Evolutionary conservation across 768 basidiomycete species (phyloP), one percentile per base, ranked within the genome.

Genomic region (Fomitopsis serialis): DNA sequence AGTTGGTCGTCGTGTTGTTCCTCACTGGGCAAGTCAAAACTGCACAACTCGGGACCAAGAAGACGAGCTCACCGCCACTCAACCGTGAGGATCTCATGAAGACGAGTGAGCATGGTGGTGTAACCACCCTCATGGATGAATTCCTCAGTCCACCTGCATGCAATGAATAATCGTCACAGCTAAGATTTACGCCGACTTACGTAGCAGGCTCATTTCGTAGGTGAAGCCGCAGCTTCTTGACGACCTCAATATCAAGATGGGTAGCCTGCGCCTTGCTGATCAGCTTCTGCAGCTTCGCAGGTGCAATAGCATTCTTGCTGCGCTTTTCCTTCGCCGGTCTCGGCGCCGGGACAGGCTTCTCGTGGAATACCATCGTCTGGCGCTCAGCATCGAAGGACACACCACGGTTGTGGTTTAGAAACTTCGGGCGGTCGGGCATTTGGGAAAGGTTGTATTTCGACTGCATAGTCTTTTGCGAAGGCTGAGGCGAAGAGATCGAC

Each of bases 1-100:
- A 97, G 77, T 66, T 97, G 87, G 64, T 98, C 97, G 63, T 97
- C 97, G 59, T 97, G 96, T 64, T 98, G 96, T 65, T 99, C 97
- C 67, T 98, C 96, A 58, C 94, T 94, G 62, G 7, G n/a, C 40
- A 36, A n/a, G 34, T 58, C 5, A 54, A 44, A 8, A 34, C 34
- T 15, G 21, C 25, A 24, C 36, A 22, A 50, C 15, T 29, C 9
- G 2, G 0, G 11, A 12, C 11, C 15, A 46, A 29, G 9, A 36
- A 24, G 22, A 42, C 37, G 21, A n/a, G 73, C 82, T 55, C 59
- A 91, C 92, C 96, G 85, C 97, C 97, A 99, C 70, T 99, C 97
- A 34, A 98, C 83, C 61, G 94, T 90, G 1, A 99, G 77, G 17
- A 98, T 78, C 69, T 99, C 95, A 54, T 93, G 90, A 22, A 98